Evolutionary conservation across 2,329 filamentous ascomycete genomes (phyloP).

Genomic region (Pseudonectria foliicola): DNA sequence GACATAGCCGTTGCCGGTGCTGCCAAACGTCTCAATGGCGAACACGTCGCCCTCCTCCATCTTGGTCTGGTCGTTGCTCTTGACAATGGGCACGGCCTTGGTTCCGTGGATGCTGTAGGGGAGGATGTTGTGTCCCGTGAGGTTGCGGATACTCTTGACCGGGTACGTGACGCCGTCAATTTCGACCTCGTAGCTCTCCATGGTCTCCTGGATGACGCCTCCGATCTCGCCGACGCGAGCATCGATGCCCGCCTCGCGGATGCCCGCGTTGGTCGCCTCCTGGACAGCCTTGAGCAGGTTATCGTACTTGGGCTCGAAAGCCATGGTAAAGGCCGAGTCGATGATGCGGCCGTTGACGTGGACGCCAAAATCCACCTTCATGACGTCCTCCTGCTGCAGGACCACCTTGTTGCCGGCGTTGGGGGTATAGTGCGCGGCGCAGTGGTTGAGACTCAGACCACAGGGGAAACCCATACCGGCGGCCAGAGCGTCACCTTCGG

Average conservation of each 20-base stretch:
- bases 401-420: conserved; percentile 79
- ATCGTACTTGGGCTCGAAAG: conserved; percentile 69
- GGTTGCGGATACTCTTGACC: conserved; percentile 77
- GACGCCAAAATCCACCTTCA: conserved; percentile 79
- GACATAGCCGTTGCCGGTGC: conserved; percentile 83
- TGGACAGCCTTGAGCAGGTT: conserved; percentile 66
- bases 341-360: conserved; percentile 76
- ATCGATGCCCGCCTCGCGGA: conserved; percentile 81
- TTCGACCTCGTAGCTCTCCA: conserved; percentile 90
- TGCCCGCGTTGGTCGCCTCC: conserved; percentile 76
- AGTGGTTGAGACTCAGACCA: conserved; percentile 76
- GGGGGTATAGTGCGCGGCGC: conserved; percentile 79
- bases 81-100: conserved; percentile 92
- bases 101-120: conserved; percentile 86
- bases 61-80: conserved; percentile 79
- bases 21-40: conserved; percentile 93
- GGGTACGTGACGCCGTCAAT: conserved; percentile 71
- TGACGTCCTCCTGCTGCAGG: conserved; percentile 64
- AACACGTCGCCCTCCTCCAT: conserved; percentile 98
- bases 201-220: conserved; percentile 76
- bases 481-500: conserved; percentile 69
- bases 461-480: conserved; percentile 84
- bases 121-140: conserved; percentile 85
- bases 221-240: conserved; percentile 83
- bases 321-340: conserved; percentile 73